phyloP scores from a whole-genome alignment of 2,329 filamentous ascomycete genomes.

The Aspergillus sp. region DNA sequence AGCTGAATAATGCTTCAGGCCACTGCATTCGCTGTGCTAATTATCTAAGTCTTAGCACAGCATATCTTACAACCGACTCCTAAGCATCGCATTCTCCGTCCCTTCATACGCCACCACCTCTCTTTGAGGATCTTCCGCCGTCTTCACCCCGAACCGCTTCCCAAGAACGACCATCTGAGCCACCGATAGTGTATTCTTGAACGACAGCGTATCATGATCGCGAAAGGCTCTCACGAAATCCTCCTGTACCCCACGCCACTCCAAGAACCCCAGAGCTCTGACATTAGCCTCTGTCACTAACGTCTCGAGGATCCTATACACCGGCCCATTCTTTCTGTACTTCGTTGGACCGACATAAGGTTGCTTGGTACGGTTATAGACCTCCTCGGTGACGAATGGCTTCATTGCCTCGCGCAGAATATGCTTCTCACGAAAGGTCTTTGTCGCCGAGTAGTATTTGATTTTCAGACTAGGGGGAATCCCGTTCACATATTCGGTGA shows the following conservation, averaged over 20 bases:
- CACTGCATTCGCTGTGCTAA: no score
- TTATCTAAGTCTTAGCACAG: no score
- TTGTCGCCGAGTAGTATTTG: conserved; percentile 16
- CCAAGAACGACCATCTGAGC: conserved; percentile 50
- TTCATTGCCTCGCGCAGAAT: conserved; percentile 53
- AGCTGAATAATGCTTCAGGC: no score
- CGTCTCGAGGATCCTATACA: conserved; percentile 36
- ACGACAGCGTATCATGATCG: conserved; percentile 34
- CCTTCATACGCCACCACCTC: background rate
- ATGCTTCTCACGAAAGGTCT: conserved; percentile 50
- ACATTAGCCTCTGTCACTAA: conserved; percentile 43
- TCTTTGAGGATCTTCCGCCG: conserved; percentile 21
- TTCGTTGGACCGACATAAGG: conserved; percentile 51
- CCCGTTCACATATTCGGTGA: conserved; percentile 33
- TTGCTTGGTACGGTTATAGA: conserved; percentile 55
- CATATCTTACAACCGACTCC: background rate
- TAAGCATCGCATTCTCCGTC: background rate
- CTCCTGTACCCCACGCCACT: conserved; percentile 39
- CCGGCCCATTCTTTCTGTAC: conserved; percentile 46
- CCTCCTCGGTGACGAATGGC: conserved; percentile 55
- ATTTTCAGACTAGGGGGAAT: conserved; percentile 36
- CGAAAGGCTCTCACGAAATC: conserved; percentile 45
- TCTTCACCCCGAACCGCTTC: conserved; percentile 46
- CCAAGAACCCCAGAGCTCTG: conserved; percentile 44
- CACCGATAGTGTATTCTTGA: conserved; percentile 43